Evolutionary conservation across 257 asterid species (phyloP).

Genomic region (Fraxinus americana): DNA sequence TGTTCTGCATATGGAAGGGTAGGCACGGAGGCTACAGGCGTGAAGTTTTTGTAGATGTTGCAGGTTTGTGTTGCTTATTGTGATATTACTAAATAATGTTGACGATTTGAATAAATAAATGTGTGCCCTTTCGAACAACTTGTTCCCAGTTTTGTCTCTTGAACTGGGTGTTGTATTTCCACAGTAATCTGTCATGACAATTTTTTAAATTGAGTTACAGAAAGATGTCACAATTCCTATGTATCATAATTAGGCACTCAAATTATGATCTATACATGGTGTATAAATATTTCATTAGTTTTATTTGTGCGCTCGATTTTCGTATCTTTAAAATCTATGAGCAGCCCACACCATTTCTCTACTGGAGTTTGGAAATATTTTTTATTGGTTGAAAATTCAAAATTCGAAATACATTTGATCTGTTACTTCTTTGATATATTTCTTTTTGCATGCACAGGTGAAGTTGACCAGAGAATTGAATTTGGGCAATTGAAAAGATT

Average conservation of each 20-base stretch:
- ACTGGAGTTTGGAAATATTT: not conserved
- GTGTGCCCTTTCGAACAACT: not conserved
- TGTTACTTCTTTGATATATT: not conserved
- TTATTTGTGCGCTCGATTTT: not conserved
- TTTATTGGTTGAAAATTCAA: not conserved
- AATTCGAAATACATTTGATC: not conserved
- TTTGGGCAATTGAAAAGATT: constrained; percentile 95
- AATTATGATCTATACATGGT: not conserved
- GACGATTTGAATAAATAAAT: not conserved
- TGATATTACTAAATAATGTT: constrained; percentile 1
- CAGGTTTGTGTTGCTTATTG: constrained; percentile 54
- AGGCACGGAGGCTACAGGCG: constrained; percentile 56
- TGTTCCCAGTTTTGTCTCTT: not conserved
- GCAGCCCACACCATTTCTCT: not conserved
- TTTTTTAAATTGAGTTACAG: not conserved
- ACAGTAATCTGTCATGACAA: not conserved
- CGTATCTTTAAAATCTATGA: not conserved
- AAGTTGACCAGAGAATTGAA: constrained; percentile 84
- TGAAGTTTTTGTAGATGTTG: constrained; percentile 85
- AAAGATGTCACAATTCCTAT: not conserved
- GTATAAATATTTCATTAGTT: not conserved
- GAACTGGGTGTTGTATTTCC: not conserved
- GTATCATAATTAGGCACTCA: not conserved
- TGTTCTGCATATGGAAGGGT: constrained; percentile 63
- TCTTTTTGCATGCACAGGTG: constrained; percentile 52